Percentiles rank a stretch among this genome's conserved stretches.
phyloP scores from a whole-genome alignment of 2,329 filamentous ascomycete genomes.

The Calcarisporium arbuscula region DNA sequence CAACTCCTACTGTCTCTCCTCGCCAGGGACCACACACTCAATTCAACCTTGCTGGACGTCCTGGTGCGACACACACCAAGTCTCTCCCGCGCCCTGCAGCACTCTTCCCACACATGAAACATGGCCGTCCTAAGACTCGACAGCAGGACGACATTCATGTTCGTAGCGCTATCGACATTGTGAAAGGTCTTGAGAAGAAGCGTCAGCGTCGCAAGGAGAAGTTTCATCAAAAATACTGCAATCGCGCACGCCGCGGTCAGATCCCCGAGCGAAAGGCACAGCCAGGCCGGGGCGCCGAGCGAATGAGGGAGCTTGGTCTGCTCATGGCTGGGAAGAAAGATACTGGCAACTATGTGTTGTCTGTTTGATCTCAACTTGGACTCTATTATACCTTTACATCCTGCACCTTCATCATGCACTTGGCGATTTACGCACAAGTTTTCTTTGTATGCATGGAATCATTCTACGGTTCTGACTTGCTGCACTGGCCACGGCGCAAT shows the following conservation, averaged over 20 bases:
- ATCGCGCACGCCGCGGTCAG: slow-evolving; percentile 67
- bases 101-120: slow-evolving; percentile 52
- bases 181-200: slow-evolving; percentile 93
- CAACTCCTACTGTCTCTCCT: slow-evolving; percentile 32
- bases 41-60: slow-evolving; percentile 44
- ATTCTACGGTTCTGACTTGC: too few relatives aligned
- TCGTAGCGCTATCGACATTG: slow-evolving; percentile 93
- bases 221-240: slow-evolving; percentile 82
- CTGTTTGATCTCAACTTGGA: slow-evolving; percentile 43
- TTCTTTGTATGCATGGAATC: too few relatives aligned
- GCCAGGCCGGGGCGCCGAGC: slow-evolving; percentile 82
- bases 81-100: slow-evolving; percentile 78
- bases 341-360: slow-evolving; percentile 71
- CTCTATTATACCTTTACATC: slow-evolving; percentile 4
- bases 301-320: slow-evolving; percentile 78
- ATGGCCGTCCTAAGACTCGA: slow-evolving; percentile 27
- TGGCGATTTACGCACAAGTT: too few relatives aligned
- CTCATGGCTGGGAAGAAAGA: slow-evolving; percentile 77
- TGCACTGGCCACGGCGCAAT: too few relatives aligned
- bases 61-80: slow-evolving; percentile 69
- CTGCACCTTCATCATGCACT: too few relatives aligned
- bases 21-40: slow-evolving; percentile 30
- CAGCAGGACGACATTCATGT: slow-evolving; percentile 54
- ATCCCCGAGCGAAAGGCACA: slow-evolving; percentile 58
- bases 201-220: slow-evolving; percentile 90